phyloP scores from a whole-genome alignment of 305 asterid species.

The Vinca major region DNA sequence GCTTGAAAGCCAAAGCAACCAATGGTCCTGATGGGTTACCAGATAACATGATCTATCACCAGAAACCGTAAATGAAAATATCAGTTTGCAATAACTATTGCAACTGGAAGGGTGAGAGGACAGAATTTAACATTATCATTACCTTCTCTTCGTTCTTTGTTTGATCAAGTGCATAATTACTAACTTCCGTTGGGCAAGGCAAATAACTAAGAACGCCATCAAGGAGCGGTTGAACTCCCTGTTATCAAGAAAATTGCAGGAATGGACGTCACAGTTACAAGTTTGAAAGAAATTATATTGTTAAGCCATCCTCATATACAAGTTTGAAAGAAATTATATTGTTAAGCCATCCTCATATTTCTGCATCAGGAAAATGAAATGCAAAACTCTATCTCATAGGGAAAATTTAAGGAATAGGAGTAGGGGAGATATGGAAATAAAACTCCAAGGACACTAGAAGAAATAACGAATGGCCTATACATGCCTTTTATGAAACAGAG shows the following conservation, averaged over 20 bases:
- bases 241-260: slow-evolving; percentile 22
- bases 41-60: slow-evolving; percentile 54
- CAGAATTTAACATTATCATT: slow-evolving; percentile 14
- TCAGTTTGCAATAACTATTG: not conserved
- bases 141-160: slow-evolving; percentile 92
- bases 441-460: not conserved
- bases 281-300: not conserved
- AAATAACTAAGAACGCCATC: slow-evolving; percentile 90
- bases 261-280: slow-evolving; percentile 10
- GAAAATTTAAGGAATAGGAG: not conserved
- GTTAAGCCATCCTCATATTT: not conserved
- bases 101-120: not conserved
- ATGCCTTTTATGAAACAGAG: not conserved
- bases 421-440: not conserved
- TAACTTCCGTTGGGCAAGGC: slow-evolving; percentile 85
- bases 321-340: not conserved
- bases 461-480: not conserved
- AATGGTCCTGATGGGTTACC: slow-evolving; percentile 91
- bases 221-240: slow-evolving; percentile 96
- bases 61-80: slow-evolving; percentile 9
- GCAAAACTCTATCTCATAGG: not conserved
- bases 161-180: slow-evolving; percentile 84
- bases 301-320: not conserved
- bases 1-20: slow-evolving; percentile 95
- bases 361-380: not conserved